Conservation (phyloP, 1,284 basidiomycete species). For the Wolfiporia cocos region DNA sequence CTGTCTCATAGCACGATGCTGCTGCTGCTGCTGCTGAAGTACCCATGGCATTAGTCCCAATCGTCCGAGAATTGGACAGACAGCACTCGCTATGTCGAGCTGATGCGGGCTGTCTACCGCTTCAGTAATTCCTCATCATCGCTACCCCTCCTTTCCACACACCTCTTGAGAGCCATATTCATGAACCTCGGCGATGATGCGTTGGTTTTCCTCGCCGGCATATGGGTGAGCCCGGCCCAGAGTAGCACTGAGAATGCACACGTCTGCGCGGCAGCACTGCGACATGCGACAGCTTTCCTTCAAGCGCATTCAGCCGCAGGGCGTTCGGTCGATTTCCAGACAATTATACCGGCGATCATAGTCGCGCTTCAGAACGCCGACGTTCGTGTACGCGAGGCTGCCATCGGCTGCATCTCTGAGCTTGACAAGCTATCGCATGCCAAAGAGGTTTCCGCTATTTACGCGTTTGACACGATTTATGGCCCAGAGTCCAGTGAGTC, state of each 20-base stretch:
- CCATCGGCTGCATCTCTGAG: constrained; percentile 56
- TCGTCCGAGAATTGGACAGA: no score
- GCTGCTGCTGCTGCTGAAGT: no score
- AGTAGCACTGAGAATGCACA: constrained; percentile 19
- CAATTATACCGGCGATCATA: constrained; percentile 74
- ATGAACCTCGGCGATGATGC: constrained; percentile 63
- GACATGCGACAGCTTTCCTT: constrained; percentile 72
- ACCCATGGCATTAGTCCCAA: no score
- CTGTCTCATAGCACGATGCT: not conserved
- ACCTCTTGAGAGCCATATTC: constrained; percentile 64
- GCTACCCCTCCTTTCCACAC: constrained; percentile 40
- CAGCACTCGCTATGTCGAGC: constrained; percentile 41
- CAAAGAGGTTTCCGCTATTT: constrained; percentile 52
- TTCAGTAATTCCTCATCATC: constrained; percentile 49
- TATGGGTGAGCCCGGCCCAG: constrained; percentile 39
- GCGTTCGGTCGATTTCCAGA: constrained; percentile 79
- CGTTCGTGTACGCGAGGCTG: constrained; percentile 50
- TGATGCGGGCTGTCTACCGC: constrained; percentile 58
- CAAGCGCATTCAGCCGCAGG: constrained; percentile 59
- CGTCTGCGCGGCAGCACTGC: constrained; percentile 41
- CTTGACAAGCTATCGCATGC: constrained; percentile 36
- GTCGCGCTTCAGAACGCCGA: constrained; percentile 56
- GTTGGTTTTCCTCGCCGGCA: constrained; percentile 75
- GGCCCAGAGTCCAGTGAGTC: constrained; percentile 58
- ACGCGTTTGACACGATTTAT: constrained; percentile 82